Conservation (phyloP, 371 early-diverging fungal genomes). For the Apophysomyces trapeziformis region DNA sequence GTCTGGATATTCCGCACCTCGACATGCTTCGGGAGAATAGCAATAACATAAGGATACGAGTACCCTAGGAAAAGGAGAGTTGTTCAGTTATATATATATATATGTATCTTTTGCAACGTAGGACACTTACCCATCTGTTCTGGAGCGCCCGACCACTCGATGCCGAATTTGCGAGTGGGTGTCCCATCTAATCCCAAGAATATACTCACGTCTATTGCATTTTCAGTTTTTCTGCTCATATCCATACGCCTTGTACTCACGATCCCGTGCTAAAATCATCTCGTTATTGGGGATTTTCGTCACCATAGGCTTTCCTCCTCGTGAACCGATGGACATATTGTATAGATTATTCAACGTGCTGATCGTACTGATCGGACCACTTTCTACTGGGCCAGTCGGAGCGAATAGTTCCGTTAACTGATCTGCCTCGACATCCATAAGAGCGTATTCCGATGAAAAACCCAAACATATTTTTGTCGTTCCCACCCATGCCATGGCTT, state of each 20-base stretch:
- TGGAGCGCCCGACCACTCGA: constrained; percentile 78
- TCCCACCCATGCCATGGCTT: constrained; percentile 74
- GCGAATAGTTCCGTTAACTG: constrained; percentile 57
- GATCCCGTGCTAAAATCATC: constrained; percentile 75
- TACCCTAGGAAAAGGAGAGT: constrained; percentile 41
- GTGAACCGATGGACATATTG: constrained; percentile 62
- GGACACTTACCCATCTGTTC: constrained; percentile 63
- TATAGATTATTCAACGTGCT: constrained; percentile 49
- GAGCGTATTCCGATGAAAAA: constrained; percentile 67
- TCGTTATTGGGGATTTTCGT: constrained; percentile 73
- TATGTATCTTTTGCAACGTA: neutral
- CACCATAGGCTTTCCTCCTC: constrained; percentile 70
- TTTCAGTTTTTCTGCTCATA: neutral
- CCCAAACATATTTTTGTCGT: constrained; percentile 69
- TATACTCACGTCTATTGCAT: constrained; percentile 63
- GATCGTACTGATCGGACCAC: constrained; percentile 52
- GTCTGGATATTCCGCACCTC: constrained; percentile 90
- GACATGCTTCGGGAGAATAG: constrained; percentile 68
- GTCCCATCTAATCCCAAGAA: constrained; percentile 73
- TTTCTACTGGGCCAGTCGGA: constrained; percentile 40
- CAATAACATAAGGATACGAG: constrained; percentile 80
- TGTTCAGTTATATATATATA: neutral
- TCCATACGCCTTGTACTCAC: constrained; percentile 45
- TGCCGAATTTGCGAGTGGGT: constrained; percentile 68
- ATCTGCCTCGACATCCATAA: constrained; percentile 69